These are phyloP conservation scores for Zygnema cylindricum DNA, from an alignment of 139 green algal genomes.

Conservation along the genomic window DNA sequence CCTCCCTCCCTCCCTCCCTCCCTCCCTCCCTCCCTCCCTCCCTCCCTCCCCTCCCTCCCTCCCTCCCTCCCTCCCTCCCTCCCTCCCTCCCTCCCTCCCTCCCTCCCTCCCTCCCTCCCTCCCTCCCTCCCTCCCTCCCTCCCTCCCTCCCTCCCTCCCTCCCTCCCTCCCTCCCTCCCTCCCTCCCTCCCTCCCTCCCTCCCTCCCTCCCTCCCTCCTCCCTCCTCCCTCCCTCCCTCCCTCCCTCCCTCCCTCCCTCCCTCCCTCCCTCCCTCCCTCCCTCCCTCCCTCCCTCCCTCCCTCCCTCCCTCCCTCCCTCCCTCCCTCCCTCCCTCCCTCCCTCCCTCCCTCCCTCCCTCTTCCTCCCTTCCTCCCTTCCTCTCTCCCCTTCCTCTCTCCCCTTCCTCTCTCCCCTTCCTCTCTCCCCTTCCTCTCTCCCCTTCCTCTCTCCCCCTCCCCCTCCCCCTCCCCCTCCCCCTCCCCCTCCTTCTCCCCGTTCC, in stretches of 20 bases:
- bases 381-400: neutral
- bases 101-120: constrained; percentile 17
- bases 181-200: neutral
- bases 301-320: neutral
- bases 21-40: constrained; percentile 3
- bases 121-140: neutral
- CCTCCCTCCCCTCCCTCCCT: neutral
- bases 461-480: neutral
- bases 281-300: neutral
- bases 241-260: neutral
- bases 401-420: neutral
- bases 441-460: neutral
- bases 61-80: neutral
- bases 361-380: neutral
- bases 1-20: neutral
- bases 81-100: neutral
- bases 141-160: neutral
- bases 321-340: neutral
- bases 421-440: neutral
- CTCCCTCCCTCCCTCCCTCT: constrained; percentile 8
- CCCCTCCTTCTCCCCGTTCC: neutral
- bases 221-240: neutral
- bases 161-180: neutral
- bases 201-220: neutral
- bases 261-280: neutral